Evolutionary conservation across 306 rosid species (phyloP), one percentile per base, ranked within the genome.

Genomic region (Canavalia gladiata): DNA sequence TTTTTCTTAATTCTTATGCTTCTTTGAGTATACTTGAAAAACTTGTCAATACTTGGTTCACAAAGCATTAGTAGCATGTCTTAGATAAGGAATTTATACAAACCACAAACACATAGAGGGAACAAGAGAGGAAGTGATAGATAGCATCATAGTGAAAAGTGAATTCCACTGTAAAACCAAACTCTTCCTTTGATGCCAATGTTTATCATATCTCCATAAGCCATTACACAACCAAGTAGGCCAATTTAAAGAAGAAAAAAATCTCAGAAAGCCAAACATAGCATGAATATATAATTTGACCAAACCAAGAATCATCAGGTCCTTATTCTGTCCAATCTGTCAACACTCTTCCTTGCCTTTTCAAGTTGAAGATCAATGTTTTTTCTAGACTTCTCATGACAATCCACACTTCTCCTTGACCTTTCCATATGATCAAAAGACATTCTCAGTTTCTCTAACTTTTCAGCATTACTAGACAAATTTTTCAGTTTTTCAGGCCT

Each of bases 361-460:
- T 92, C 97, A 86, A 89, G 37, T 76, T 85, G 95, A 83, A 90
- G 92, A 59, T 92, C 97, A 5, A 89, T 76, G 83, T 89, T 92
- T 75, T 92, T 92, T 51, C 97, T 77, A 56, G 95, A 89, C 88
- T 92, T 92, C 77, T 92, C 97, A 6, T 87, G 93, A 76, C 91
- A 88, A 82, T 92, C 97, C 68, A 92, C 93, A 28, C 97, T 92
- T 86, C 93, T 89, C 82, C 97, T 81, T 12, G 97, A 87, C 90
- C 92, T 89, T 68, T 92, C 94, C 88, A 83, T 83, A 7, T 87
- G 95, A 51, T 92, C 97, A 49, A 89, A 88, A 4, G 97, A 83
- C 3, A 87, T 67, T 78, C 92, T 87, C 52, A 88, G 29, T 68
- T 90, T 92, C 58, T 92, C 97, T 66, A 66, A 8, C 52, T 41